Base-by-base conservation (phyloP, 2,329 filamentous ascomycete genomes). In the Colletotrichum sp. region DNA sequence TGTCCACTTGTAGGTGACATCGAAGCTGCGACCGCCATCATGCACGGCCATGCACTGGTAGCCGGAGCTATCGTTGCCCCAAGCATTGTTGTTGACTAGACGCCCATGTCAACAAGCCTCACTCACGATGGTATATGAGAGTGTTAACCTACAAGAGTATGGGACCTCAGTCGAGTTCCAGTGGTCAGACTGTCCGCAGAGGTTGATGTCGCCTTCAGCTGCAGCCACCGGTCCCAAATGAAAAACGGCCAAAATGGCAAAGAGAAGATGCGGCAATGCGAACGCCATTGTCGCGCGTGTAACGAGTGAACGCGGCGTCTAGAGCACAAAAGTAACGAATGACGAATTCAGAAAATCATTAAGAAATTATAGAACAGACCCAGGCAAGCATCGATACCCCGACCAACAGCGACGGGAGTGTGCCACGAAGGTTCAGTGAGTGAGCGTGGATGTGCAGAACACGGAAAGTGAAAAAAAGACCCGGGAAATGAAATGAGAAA, bases 121-220 rank as follows among this genome's bases (percentile, higher is more conserved):
- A 9, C 44, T 16, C 16, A 30, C 4, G n/a, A 71, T 10, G 55
- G 5, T 21, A 24, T 16, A n/a, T 18, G 26, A 30, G 10, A 10
- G 18, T 4, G 12, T 52, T 13, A n/a, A 36, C 32, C 24, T n/a
- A 76, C 74, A 76, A 63, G 74, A 76, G 62, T 76, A 76, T 15
- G 74, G 74, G 24, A 76, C 74, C 12, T 73, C 71, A 10, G 74
- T 76, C 16, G 74, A 69, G 70, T 76, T 76, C 74, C 74, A 76
- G 57, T 72, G 72, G 59, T 76, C 74, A 18, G 74, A 76, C 36
- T 76, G 74, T 39, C 74, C 74, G 39, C 74, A 76, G 6, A 76
- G 74, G 32, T 39, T 57, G 70, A 76, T 32, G 21, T 76, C 71
- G 18, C 64, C 64, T 3, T 52, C 13, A 15, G 65, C 70, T n/a